Evolutionary conservation across 2,329 filamentous ascomycete genomes (phyloP), one percentile per base, ranked within the genome.

Genomic region (Nothopassalora personata): DNA sequence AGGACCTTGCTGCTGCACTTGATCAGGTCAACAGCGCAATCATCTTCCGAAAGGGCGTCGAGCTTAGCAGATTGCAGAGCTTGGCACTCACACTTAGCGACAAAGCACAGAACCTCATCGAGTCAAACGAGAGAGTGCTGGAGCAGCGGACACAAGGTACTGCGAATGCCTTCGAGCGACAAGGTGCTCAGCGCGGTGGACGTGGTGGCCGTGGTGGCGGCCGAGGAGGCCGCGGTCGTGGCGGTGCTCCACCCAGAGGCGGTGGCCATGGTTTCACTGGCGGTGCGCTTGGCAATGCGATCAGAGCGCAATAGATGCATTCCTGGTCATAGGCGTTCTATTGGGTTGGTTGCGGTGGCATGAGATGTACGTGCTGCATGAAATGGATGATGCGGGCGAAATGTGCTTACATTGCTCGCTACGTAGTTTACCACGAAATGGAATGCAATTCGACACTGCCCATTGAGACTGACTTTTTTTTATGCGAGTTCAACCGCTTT

Each of bases 1-100:
- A 99, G 78, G 94, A 99, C 77, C 87, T 99, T 53, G 90, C 90
- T 9, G 94, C 94, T 47, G 95, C 94, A 39, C 86, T 99, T 30
- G 95, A 99, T 80, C 94, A 99, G 79, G 93, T 99, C 78, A 97
- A 95, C 71, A 87, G 89, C 67, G 95, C 91, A 54, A 91, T 99
- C 77, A 94, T 97, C 79, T 99, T 99, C 90, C 89, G 94, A 77
- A 97, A 99, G 86, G 95, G 94, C 60, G 94, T 99, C 64, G 95
- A 99, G 82, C 86, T 99, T 65, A 96, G 91, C 72, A 87, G 95
- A 68, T 85, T 99, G 65, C 94, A 99, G 80, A 96, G 90, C 75
- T 83, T 99, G 72, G 92, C 95, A 33, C 86, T 99, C 66, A 94
- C 92, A 9, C 83, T 99, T 54, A 91, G 90, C 60, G 94, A 99